Evolutionary conservation across 768 basidiomycete genomes (phyloP).

Genomic region (Naganishia antarctica): DNA sequence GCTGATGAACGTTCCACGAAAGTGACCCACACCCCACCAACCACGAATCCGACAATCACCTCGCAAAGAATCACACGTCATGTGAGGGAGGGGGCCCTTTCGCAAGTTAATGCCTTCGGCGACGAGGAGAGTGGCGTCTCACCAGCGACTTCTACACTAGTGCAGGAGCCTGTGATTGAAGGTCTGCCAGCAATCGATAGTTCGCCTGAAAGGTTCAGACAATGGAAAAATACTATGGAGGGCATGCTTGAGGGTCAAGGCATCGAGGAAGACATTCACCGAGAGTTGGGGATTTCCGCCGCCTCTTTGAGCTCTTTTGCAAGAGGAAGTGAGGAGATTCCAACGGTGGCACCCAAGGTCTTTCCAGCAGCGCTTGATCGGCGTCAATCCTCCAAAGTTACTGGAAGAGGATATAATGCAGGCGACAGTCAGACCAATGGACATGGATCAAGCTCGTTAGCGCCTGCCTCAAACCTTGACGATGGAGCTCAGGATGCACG

Average conservation of each 20-base stretch:
- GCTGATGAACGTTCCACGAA: too few relatives aligned
- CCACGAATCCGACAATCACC: not conserved
- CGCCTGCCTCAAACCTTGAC: too few relatives aligned
- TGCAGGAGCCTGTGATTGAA: not conserved
- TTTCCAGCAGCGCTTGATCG: not conserved
- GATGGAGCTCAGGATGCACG: too few relatives aligned
- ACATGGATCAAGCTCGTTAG: too few relatives aligned
- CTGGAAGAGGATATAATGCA: too few relatives aligned
- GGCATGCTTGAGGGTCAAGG: conserved; percentile 43
- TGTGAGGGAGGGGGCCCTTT: not conserved
- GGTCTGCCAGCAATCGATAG: not conserved
- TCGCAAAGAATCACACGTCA: conserved; percentile 13
- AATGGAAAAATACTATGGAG: conserved; percentile 36
- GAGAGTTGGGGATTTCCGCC: conserved; percentile 42
- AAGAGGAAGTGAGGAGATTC: too few relatives aligned
- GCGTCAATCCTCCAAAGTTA: too few relatives aligned
- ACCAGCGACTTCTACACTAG: not conserved
- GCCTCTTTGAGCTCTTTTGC: conserved; percentile 2
- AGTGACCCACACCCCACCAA: too few relatives aligned
- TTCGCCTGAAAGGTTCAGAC: conserved; percentile 23
- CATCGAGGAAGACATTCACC: conserved; percentile 34
- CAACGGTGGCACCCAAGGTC: not conserved
- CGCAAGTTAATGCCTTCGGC: not conserved
- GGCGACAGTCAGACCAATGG: too few relatives aligned
- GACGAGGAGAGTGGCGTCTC: not conserved